Evolutionary conservation across 495 filamentous ascomycete genomes (phyloP), one percentile per base, ranked within the genome.

Genomic region (Aspergillus haitiensis): DNA sequence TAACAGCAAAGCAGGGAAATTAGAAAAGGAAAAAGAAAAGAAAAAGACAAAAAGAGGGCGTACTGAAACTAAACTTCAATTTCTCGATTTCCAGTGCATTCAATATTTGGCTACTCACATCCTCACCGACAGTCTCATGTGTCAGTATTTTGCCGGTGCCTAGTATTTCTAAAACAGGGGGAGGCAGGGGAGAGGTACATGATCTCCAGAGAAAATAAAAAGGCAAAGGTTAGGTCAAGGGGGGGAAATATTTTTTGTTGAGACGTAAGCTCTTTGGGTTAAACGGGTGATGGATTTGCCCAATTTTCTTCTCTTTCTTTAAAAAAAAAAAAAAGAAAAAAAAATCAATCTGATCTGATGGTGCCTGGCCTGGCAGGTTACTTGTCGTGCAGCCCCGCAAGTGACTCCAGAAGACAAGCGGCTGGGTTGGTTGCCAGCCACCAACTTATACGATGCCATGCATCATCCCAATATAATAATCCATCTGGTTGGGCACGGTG

Each of bases 401-500:
- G 47, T 32, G 21, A 48, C 46, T 58, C 35, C 10, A 58, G 60
- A 53, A 49, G 50, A 32, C 45, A 37, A 42, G 46, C 47, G 56
- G 56, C 56, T 65, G 59, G 58, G 49, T 44, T 62, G 58, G 49
- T 44, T 62, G 50, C 64, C 63, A 68, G 63, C 68, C 68, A 68
- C 65, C 66, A 51, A 18, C 37, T 66, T 64, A 47, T 47, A 36
- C 45, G 54, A 62, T 64, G 35, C 56, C 45, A 58, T 62, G 40
- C 55, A 58, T 65, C 63, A 62, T 56, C 36, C 48, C 53, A 58
- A 60, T 62, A 57, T 55, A 58, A 57, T 55, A 58, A 59, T 56
- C 35, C 52, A 51, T 59, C 52, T 15, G 36, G 48, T 58, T 62
- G 60, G 55, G 50, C 50, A 49, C 36, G 11, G 18, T 34, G 42